Percentiles rank a stretch among this genome's conserved stretches.
Evolutionary conservation across 1,284 basidiomycete species (phyloP).

Genomic region (Xanthoconium separans): DNA sequence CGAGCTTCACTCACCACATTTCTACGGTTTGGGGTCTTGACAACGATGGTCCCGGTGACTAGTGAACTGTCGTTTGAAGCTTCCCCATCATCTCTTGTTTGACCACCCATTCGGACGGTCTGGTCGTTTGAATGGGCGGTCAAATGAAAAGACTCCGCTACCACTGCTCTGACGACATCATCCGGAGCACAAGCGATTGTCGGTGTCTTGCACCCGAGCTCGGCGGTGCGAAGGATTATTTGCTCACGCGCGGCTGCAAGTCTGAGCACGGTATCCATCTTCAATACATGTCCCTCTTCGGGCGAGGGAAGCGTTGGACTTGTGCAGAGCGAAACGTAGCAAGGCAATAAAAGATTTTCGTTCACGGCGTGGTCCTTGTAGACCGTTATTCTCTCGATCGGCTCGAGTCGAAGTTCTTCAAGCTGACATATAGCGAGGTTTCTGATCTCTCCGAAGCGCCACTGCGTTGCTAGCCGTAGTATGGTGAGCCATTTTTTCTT

Average conservation of each 20-base stretch:
- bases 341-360: conserved; percentile 49
- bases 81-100: conserved; percentile 1
- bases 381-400: conserved; percentile 57
- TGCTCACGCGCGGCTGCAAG: conserved; percentile 60
- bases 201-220: conserved; percentile 42
- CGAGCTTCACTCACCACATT: conserved; percentile 5
- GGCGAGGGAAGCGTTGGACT: conserved; percentile 55
- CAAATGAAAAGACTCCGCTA: conserved; percentile 35
- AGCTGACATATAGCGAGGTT: conserved; percentile 59
- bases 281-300: conserved; percentile 55
- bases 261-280: conserved; percentile 56
- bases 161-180: conserved; percentile 35
- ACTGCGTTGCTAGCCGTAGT: conserved; percentile 54
- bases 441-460: conserved; percentile 62
- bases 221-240: conserved; percentile 41
- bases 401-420: conserved; percentile 55
- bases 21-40: not conserved
- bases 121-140: conserved; percentile 1
- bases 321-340: conserved; percentile 54
- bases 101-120: conserved; percentile 4
- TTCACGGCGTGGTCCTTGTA: conserved; percentile 53
- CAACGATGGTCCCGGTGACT: not conserved
- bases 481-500: conserved; percentile 59
- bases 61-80: not conserved
- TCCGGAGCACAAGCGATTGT: conserved; percentile 35